Conservation (phyloP, 495 filamentous ascomycete species). For the Penicillium manginii region DNA sequence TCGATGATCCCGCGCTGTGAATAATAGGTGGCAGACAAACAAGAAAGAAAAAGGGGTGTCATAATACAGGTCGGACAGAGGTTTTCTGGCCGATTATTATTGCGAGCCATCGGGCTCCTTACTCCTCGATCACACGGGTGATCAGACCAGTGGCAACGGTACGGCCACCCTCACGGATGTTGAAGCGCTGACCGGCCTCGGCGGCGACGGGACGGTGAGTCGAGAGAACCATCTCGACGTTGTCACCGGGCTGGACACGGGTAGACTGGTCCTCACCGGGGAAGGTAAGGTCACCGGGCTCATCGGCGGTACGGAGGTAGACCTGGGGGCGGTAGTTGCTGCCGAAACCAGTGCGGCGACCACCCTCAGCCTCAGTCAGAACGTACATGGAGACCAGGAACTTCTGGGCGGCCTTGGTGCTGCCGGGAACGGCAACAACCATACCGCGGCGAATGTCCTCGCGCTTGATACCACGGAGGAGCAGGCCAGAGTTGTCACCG, state of each 20-base stretch:
- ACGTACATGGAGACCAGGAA: constrained; percentile 97
- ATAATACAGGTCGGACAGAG: constrained; percentile 40
- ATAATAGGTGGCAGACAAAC: constrained; percentile 35
- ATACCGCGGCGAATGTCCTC: constrained; percentile 94
- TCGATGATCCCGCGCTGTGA: constrained; percentile 45
- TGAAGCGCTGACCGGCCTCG: constrained; percentile 90
- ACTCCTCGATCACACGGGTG: constrained; percentile 69
- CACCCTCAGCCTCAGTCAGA: constrained; percentile 95
- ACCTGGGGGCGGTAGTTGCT: constrained; percentile 95
- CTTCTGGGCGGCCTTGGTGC: constrained; percentile 78
- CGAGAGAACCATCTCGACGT: constrained; percentile 90
- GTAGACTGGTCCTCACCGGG: constrained; percentile 74
- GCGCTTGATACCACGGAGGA: constrained; percentile 91
- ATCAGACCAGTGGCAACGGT: constrained; percentile 93
- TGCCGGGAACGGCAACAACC: constrained; percentile 81
- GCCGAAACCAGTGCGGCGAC: constrained; percentile 90
- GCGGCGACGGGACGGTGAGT: constrained; percentile 81
- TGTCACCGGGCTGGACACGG: constrained; percentile 97
- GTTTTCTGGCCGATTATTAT: constrained; percentile 9
- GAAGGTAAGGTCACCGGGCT: constrained; percentile 79
- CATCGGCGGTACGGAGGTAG: constrained; percentile 93
- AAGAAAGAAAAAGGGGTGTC: constrained; percentile 36
- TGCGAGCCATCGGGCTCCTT: constrained; percentile 19
- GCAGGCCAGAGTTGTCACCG: constrained; percentile 97
- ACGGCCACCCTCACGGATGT: constrained; percentile 92